phyloP scores from a whole-genome alignment of 305 asterid genomes.

The Fraxinus baroniana region DNA sequence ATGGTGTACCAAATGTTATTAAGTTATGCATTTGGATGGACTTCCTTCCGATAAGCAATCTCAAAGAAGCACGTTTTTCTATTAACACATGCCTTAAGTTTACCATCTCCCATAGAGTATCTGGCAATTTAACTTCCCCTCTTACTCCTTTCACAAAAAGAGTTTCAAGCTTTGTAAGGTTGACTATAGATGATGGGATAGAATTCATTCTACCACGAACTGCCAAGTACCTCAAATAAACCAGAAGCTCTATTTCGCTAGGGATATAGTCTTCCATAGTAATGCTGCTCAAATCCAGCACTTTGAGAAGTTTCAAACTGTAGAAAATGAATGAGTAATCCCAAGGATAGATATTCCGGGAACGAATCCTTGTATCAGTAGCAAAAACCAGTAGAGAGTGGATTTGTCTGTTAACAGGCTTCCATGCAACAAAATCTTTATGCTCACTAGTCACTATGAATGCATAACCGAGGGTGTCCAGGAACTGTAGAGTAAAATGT shows the following conservation, averaged over 20 bases:
- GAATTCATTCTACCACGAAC: not conserved
- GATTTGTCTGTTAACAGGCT: not conserved
- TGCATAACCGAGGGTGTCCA: not conserved
- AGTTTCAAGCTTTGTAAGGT: constrained; percentile 9
- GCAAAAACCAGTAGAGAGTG: not conserved
- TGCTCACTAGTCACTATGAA: not conserved
- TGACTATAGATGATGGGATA: constrained; percentile 14
- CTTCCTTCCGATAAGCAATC: not conserved
- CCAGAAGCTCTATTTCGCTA: not conserved
- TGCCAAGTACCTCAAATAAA: constrained; percentile 13
- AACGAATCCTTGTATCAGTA: not conserved
- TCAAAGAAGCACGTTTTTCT: not conserved
- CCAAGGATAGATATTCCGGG: not conserved
- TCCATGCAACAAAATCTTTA: not conserved
- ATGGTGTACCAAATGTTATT: not conserved
- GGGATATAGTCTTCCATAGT: not conserved
- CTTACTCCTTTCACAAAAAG: constrained; percentile 11
- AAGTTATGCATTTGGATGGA: too few species aligned
- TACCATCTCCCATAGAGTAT: constrained; percentile 19
- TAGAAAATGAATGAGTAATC: not conserved
- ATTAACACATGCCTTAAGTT: constrained; percentile 22
- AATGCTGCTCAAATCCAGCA: constrained; percentile 13
- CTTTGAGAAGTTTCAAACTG: constrained; percentile 3
- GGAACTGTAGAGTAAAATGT: not conserved
- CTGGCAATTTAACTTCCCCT: constrained; percentile 1